Evolutionary conservation across 148 eudicot genomes (phyloP).

Genomic region (Rhododendron ferrugineum): DNA sequence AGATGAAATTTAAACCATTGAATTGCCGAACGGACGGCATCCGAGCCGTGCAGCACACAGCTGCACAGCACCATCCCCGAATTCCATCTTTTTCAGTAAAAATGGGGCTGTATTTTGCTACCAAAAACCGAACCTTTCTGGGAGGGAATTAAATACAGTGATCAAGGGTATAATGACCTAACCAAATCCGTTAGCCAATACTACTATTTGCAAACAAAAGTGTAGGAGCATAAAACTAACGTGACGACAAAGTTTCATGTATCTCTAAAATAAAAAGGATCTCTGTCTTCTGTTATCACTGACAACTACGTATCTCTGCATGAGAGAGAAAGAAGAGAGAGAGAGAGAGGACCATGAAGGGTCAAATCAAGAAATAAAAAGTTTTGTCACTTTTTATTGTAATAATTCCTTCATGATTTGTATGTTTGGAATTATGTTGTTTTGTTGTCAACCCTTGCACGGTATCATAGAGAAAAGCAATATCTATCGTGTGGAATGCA

Average conservation of each 20-base stretch:
- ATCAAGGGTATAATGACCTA: background rate
- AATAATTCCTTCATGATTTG: background rate
- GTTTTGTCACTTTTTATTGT: background rate
- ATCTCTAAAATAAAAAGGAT: constrained; percentile 6
- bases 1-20: too few relatives aligned
- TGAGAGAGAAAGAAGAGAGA: background rate
- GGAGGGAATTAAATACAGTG: background rate
- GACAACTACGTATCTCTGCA: constrained; percentile 19
- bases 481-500: background rate
- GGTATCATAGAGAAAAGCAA: background rate
- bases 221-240: background rate
- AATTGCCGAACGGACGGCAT: too few relatives aligned
- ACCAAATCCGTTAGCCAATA: background rate
- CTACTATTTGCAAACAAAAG: constrained; percentile 1
- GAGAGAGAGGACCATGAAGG: constrained; percentile 8
- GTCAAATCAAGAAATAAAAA: constrained; percentile 21
- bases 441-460: background rate
- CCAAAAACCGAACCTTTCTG: background rate
- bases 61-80: too few relatives aligned
- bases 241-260: constrained; percentile 14
- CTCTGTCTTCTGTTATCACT: constrained; percentile 23
- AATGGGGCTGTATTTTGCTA: constrained; percentile 5
- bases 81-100: constrained; percentile 20
- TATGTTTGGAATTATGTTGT: background rate
- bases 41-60: accelerated